These are phyloP conservation scores for Pyricularia pennisetigena DNA, from an alignment of 2,329 filamentous ascomycete species.

Conservation along the genomic window DNA sequence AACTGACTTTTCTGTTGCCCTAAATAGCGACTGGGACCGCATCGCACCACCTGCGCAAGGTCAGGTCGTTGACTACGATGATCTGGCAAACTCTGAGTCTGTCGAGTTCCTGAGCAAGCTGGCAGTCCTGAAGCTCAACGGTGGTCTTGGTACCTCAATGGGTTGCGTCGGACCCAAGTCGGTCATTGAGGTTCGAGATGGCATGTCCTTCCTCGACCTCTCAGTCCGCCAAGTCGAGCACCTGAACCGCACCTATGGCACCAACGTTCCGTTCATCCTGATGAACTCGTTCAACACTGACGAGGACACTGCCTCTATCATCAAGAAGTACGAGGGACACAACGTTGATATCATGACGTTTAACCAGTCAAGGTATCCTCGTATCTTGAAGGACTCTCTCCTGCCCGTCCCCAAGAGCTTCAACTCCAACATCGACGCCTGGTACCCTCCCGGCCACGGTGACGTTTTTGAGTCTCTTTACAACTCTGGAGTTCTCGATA, in stretches of 20 bases:
- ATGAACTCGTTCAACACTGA: conserved; percentile 99
- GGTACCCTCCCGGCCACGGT: conserved; percentile 96
- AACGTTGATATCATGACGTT: conserved; percentile 99
- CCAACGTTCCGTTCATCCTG: conserved; percentile 95
- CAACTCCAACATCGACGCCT: conserved; percentile 83
- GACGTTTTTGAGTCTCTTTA: conserved; percentile 99
- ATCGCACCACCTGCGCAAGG: conserved; percentile 87
- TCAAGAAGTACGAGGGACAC: conserved; percentile 99
- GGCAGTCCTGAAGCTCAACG: conserved; percentile 97
- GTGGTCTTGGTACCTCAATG: conserved; percentile 98
- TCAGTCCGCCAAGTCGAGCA: conserved; percentile 98
- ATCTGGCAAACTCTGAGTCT: conserved; percentile 79
- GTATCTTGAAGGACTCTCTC: conserved; percentile 96
- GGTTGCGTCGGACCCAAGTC: conserved; percentile 98
- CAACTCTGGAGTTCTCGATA: conserved; percentile 96
- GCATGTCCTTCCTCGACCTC: conserved; percentile 99
- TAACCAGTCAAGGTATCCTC: conserved; percentile 98
- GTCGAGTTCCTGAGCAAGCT: conserved; percentile 95
- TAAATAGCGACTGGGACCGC: conserved; percentile 78
- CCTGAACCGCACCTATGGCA: conserved; percentile 94
- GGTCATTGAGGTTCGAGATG: conserved; percentile 97
- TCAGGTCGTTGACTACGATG: conserved; percentile 92
- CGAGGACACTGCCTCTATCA: conserved; percentile 94
- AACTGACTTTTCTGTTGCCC: background rate
- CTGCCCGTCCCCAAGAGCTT: conserved; percentile 88